Evolutionary conservation across 23 red algal species (phyloP), one percentile per base, ranked within the genome.

Genomic region (Gracilaria caudata): DNA sequence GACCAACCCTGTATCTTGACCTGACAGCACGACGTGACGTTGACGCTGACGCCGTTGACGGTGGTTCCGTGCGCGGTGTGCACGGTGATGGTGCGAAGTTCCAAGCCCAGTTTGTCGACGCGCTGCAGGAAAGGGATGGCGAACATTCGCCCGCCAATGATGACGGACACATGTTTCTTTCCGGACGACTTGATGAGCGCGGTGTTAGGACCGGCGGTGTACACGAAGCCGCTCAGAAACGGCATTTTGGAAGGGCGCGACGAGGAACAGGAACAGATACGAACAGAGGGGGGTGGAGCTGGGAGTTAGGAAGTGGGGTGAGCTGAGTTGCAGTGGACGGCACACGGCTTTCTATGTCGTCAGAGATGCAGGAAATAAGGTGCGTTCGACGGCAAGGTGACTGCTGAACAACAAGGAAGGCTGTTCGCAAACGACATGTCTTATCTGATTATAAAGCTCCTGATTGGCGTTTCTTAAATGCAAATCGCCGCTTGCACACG

Each of bases 1-100:
- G 76, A 73, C 64, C 59, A 94, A n/a, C 91, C 83, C 30, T 77
- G 76, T 13, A 94, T 82, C 80, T 94, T 94, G 26, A 94, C 91
- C 68, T 94, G 91, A 59, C 79, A 84, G 14, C 75, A 66, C 9
- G 82, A 85, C 16, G 68, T 77, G 24, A 94, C 84, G 82, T 77
- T 81, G 46, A 94, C 80, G 7, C 37, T 28, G 29, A 94, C 91
- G 34, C 91, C 91, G 43, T 94, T 84, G n/a, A 94, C 24, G 32
- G 83, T 89, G n/a, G 66, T 87, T 0, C 82, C 83, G 51, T 88
- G 63, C 37, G 30, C 51, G 30, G 91, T 87, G 41, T 88, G 72
- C 28, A 94, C 91, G 3, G 61, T 68, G 39, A 94, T 84, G 47
- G 91, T 94, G 75, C 91, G 91, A 41, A 94, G 76, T 45, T 87